Base-by-base conservation (phyloP, 805 yeast species). In the Maudiozyma barnettii region DNA sequence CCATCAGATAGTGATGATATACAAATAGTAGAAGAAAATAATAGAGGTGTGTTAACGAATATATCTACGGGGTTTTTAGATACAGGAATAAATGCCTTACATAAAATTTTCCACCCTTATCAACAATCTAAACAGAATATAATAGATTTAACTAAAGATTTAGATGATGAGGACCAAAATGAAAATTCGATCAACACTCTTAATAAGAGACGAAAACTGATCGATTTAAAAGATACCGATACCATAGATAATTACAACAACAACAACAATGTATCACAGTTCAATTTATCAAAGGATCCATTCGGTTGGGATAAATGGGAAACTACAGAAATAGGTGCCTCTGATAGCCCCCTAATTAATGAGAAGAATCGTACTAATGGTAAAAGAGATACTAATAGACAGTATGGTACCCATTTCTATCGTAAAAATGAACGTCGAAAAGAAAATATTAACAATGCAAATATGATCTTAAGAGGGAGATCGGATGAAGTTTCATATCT, bases 401-500 rank as follows among this genome's bases (percentile, higher is more conserved):
- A 33, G 43, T 72, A 72, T 49, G 76, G 76, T 3, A 67, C 73
- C 1, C 50, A 60, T 2, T 64, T 71, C 43, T 41, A 61, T 39
- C 51, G 56, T 39, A 59, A 59, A 45, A 48, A 49, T 8, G 56
- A 49, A 23, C 13, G 29, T 19, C 35, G 36, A 33, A 42, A 40
- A 23, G 49, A 43, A 10, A 37, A 23, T 29, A 26, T 23, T 36
- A 50, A 44, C n/a, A 31, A 46, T 30, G 48, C 54, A 9, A 45
- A 50, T 6, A 41, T 55, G 5, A 46, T 51, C 0, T 45, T 57
- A 6, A 53, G 56, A 20, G 50, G 51, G 1, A 54, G 53, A 29
- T 51, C 64, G 2, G 59, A 59, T 36, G 66, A 63, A 45, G 52
- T 59, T 6, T 45, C 54, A 2, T 67, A 63, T 51, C 46, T 69